Base-by-base conservation (phyloP, 2,329 filamentous ascomycete genomes). In the Paramyrothecium sp. region DNA sequence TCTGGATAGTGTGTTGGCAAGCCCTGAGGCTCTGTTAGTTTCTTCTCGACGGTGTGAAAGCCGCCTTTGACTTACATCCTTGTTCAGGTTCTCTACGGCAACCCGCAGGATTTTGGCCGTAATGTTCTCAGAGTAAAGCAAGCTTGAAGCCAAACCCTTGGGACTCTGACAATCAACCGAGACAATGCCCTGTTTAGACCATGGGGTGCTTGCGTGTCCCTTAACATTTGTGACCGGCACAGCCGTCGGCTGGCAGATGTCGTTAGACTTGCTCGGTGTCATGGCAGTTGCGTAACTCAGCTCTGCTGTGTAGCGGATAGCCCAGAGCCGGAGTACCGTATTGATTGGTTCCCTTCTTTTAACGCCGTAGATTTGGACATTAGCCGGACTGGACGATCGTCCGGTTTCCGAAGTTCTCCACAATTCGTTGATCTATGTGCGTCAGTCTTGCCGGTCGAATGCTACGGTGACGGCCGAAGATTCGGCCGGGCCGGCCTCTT, bases 1-100 rank as follows among this genome's bases (percentile, higher is more conserved):
- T 75, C 71, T 1, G 73, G 73, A 34, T 26, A 52, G 8, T 26
- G 20, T 26, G 22, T 52, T 17, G 50, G 22, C n/a, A 69, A 74
- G 1, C 55, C 55, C 3, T 60, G 30, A 2, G 63, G 55, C 3
- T 16, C 33, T 38, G 10, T 38, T 38, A 38, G 33, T 16, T 38
- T 38, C 33, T 8, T 38, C 33, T 38, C 33, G 16, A 16, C 33
- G 33, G 16, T 16, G 33, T 38, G 16, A 38, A 38, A 8, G 33
- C 16, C 33, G 33, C 33, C 33, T 8, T 38, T 38, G 8, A 38
- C 33, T 48, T 48, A 48, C 44, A 48, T 48, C 20, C 16, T 48
- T 48, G 10, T 19, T 19, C 16, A 48, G n/a, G 44, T 21, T n/a
- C 10, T 10, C 44, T 10, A 11, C 20, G 8, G 44, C 20, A 21